Conservation (phyloP, 2,329 filamentous ascomycete genomes). For the Aspergillus arachidicola region DNA sequence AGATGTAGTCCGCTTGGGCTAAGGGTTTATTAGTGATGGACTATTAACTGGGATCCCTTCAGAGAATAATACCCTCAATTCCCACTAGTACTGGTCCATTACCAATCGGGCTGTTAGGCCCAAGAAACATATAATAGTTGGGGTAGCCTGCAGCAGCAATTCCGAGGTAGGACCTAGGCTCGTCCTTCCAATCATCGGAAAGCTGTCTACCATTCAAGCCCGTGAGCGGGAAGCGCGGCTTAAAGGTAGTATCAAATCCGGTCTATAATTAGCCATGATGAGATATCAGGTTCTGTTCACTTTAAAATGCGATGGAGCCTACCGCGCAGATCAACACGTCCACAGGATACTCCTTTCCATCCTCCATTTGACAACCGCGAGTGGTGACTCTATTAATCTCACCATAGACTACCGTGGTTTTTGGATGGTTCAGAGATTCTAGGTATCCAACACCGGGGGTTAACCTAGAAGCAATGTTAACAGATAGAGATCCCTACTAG, state of each 20-base stretch:
- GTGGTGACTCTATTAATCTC: constrained; percentile 40
- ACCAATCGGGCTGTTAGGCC: constrained; percentile 40
- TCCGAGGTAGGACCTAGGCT: constrained; percentile 49
- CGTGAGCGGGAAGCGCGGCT: constrained; percentile 49
- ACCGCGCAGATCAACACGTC: constrained; percentile 20
- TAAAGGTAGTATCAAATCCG: constrained; percentile 34
- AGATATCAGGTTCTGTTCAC: no score
- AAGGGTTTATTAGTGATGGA: no score
- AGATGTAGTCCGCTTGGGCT: constrained; percentile 48
- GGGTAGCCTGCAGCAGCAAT: constrained; percentile 51
- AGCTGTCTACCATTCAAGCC: constrained; percentile 43
- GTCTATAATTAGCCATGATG: background rate
- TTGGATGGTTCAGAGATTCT: constrained; percentile 45
- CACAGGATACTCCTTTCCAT: constrained; percentile 19
- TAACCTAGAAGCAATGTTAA: constrained; percentile 8
- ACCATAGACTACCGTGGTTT: constrained; percentile 48
- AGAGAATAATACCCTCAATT: constrained; percentile 31
- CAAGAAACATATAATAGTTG: constrained; percentile 46
- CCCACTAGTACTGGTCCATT: constrained; percentile 40
- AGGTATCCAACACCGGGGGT: constrained; percentile 49
- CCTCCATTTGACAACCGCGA: constrained; percentile 32
- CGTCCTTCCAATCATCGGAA: constrained; percentile 48
- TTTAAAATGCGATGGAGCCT: no score
- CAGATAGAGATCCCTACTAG: no score
- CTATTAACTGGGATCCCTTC: no score